Evolutionary conservation across 768 basidiomycete genomes (phyloP), one percentile per base, ranked within the genome.

Genomic region (Favolaschia claudopus): DNA sequence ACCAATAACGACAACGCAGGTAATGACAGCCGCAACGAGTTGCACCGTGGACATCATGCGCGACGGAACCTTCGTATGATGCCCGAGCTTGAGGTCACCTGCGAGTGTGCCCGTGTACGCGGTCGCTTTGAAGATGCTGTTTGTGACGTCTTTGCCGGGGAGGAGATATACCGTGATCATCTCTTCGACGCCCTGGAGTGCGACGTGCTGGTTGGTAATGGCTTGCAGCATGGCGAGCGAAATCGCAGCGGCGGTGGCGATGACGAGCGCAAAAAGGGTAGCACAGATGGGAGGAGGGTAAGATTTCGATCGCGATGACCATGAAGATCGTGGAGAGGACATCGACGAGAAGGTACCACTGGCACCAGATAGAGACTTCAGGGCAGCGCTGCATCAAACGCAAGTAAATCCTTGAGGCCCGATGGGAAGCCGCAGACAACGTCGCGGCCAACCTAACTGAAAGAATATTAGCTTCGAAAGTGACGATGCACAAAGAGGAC

Each of bases 1-100:
- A 19, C 81, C 70, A 25, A 82, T 81, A 28, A 82, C 79, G 49
- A 89, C 83, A 66, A 92, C 75, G 70, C 79, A 74, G 44, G 80
- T 74, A 55, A 95, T 66, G 36, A 84, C 53, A 6, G 85, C 81
- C 8, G 91, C 81, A 38, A 88, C 70, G 50, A 87, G 73, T 67
- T 93, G 91, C 22, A 83, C 76, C 19, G 68, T 33, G 77, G 95
- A 95, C 82, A 92, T 91, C 60, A 86, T 76, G 57, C 90, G 85
- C 40, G 93, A 93, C 12, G 91, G 91, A 45, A 95, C 77, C 78
- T 95, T 94, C 89, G 91, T 91, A 76, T 94, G 93, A 72, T 93
- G 91, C 27, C 89, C 92, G 43, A 93, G 83, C 76, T 95, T 95
- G 69, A 94, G 77, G 68, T 92, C 88, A 38, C 85, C 85, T 15